phyloP scores from a whole-genome alignment of 164 flowering plant genomes.

The Sedum album region DNA sequence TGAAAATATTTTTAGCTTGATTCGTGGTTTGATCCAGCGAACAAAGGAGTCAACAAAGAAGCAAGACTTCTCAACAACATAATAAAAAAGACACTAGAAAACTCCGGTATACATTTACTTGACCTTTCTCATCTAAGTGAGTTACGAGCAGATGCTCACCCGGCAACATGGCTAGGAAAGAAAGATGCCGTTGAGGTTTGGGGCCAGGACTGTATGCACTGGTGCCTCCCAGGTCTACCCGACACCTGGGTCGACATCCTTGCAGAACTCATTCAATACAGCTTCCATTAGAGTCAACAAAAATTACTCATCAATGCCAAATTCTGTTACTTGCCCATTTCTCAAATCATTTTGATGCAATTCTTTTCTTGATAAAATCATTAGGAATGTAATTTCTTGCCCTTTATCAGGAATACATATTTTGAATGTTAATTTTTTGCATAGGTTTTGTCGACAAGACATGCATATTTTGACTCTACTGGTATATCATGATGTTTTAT shows the following conservation, averaged over 20 bases:
- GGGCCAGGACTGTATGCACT: conserved; percentile 99
- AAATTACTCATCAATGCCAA: neutral
- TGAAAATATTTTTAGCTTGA: conserved; percentile 55
- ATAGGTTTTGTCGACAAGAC: neutral
- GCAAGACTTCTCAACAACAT: conserved; percentile 60
- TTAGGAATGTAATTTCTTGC: too few species aligned
- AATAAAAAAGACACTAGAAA: conserved; percentile 45
- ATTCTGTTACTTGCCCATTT: neutral
- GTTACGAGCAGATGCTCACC: conserved; percentile 96
- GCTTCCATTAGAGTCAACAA: neutral
- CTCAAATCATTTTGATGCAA: too few species aligned
- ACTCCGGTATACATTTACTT: conserved; percentile 47
- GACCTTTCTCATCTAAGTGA: conserved; percentile 83
- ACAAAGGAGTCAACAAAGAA: conserved; percentile 82
- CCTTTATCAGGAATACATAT: too few species aligned
- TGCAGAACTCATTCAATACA: conserved; percentile 69
- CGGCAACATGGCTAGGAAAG: conserved; percentile 89
- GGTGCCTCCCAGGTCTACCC: conserved; percentile 98
- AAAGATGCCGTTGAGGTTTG: conserved; percentile 81
- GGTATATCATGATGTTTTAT: neutral
- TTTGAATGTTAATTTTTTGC: neutral
- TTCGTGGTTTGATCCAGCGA: conserved; percentile 82
- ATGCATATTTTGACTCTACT: neutral
- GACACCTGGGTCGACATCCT: conserved; percentile 94
- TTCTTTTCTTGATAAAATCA: too few species aligned